Conservation (phyloP, 139 green algal genomes). For the Astrephomene gubernaculifera region DNA sequence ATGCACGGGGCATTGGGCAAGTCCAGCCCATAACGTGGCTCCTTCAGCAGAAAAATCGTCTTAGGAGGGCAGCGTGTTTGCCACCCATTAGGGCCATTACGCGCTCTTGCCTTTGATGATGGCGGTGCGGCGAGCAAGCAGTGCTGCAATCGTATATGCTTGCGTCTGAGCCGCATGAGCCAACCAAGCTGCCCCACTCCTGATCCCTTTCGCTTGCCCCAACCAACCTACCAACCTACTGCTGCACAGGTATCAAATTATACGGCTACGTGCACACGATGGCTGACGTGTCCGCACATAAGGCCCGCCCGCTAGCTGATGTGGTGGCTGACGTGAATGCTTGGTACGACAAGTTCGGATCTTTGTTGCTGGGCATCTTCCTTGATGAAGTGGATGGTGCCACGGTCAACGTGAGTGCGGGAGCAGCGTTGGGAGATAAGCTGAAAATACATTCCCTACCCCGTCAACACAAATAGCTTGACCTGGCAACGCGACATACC, state of each 20-base stretch:
- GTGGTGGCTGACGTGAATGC: constrained; percentile 6
- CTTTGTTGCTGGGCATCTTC: constrained; percentile 14
- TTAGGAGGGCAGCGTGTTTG: neutral
- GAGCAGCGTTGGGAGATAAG: neutral
- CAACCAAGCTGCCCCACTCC: neutral
- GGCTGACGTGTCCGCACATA: neutral
- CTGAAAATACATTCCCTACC: too few species aligned
- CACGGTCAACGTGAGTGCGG: neutral
- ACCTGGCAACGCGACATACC: too few species aligned
- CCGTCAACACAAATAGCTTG: too few species aligned
- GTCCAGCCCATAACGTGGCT: neutral
- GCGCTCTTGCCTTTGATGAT: too few species aligned
- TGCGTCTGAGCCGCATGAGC: neutral
- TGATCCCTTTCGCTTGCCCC: neutral
- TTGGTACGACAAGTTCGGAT: constrained; percentile 13
- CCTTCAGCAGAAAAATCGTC: neutral
- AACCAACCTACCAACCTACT: neutral
- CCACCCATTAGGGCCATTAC: too few species aligned
- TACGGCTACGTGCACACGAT: constrained; percentile 34
- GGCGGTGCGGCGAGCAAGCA: neutral
- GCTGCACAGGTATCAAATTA: constrained; percentile 4
- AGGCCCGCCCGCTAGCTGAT: neutral
- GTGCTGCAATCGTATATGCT: neutral
- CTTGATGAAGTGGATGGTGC: constrained; percentile 7
- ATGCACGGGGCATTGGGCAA: neutral